A percentile compares a stretch with the other conserved stretches of the same genome.
Evolutionary conservation across 192 early-diverging fungal genomes (phyloP).

Genomic region (Globomyces pollinis-pini): DNA sequence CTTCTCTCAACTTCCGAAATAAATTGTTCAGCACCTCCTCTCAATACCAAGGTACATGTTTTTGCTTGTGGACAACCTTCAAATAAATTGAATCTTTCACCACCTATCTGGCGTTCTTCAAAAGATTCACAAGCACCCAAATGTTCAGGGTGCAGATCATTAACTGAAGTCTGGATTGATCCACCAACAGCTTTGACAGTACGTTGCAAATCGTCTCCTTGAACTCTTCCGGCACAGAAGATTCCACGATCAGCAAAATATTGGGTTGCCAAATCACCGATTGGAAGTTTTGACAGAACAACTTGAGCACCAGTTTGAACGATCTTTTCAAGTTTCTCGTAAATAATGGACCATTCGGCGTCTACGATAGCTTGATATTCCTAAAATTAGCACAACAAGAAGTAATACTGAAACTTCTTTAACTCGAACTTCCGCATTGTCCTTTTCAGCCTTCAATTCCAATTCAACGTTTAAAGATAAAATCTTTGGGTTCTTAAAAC

Average conservation of each 20-base stretch:
- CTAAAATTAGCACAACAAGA: conserved; percentile 29
- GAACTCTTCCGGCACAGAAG: conserved; percentile 97
- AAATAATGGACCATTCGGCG: conserved; percentile 99
- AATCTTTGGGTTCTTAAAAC: conserved; percentile 83
- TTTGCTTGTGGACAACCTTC: conserved; percentile 86
- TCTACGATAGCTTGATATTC: conserved; percentile 99
- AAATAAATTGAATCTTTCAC: conserved; percentile 96
- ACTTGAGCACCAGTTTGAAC: conserved; percentile 93
- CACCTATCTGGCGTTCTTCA: conserved; percentile 95
- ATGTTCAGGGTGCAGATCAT: conserved; percentile 71
- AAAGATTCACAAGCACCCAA: conserved; percentile 85
- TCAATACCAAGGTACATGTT: conserved; percentile 91
- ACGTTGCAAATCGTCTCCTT: conserved; percentile 86
- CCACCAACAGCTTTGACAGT: conserved; percentile 94
- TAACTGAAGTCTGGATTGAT: conserved; percentile 81
- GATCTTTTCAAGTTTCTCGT: conserved; percentile 95
- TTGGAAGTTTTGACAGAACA: conserved; percentile 93
- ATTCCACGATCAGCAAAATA: conserved; percentile 99
- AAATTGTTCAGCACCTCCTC: conserved; percentile 98
- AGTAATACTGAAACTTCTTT: conserved; percentile 63
- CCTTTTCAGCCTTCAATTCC: conserved; percentile 98
- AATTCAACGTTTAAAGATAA: conserved; percentile 94
- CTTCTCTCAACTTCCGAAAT: conserved; percentile 97
- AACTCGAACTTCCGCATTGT: conserved; percentile 98
- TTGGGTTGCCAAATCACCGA: conserved; percentile 98